Evolutionary conservation across 805 yeast genomes (phyloP), one percentile per base, ranked within the genome.

Genomic region (Barnettozyma botsteinii): DNA sequence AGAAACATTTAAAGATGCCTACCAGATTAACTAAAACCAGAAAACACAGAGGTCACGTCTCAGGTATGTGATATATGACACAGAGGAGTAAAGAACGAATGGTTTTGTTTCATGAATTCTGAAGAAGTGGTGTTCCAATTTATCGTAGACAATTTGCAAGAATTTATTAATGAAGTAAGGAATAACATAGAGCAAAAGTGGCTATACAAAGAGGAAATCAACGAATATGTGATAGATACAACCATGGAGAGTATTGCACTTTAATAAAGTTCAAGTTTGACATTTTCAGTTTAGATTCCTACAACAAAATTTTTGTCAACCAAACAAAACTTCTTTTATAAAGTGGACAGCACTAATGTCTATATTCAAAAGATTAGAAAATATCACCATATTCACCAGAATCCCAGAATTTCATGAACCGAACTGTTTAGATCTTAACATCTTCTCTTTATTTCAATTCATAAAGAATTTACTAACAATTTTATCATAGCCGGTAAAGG

Each of bases 41-140:
- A 85, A 93, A 93, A 81, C 96, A 87, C 85, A 88, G 99, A 85
- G 99, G 99, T 78, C 83, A 93, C 95, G 98, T 93, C 75, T 86
- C 97, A 70, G 95, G 94, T 85, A 85, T 78, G 94, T 79, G 62
- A 41, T 33, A 10, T 9, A 13, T 7, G 17, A 35, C 23, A 35
- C 5, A 17, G 17, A 20, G 18, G 29, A 12, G 31, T 15, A 11
- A 20, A 5, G 20, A 17, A 18, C 2, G 19, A 29, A n/a, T 18
- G 32, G 20, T 13, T 19, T 17, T 18, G 32, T 34, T 25, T 18
- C 23, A 34, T 13, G 8, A 31, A 7, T 31, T n/a, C 24, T 6
- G 15, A 20, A 14, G 19, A 11, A 18, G 22, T 2, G 9, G 23
- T 7, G 6, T 21, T 21, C 23, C 6, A 21, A 7, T 21, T 21